Conservation (phyloP, 768 basidiomycete species). For the Gloeopeniophorella convolvens region DNA sequence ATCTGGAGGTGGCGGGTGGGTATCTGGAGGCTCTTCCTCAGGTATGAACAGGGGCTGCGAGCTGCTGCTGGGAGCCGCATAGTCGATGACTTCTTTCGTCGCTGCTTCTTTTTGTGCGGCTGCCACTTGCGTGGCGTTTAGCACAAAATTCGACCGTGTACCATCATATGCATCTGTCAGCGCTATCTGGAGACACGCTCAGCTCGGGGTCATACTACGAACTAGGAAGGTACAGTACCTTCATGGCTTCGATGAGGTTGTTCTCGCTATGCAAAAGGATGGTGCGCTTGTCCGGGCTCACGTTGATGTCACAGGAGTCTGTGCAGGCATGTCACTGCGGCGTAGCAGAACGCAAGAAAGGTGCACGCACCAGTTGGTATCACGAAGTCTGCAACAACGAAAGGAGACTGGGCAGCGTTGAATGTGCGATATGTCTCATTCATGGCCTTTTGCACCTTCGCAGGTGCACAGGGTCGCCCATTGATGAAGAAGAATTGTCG, state of each 20-base stretch:
- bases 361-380: slow-evolving; percentile 63
- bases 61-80: not conserved
- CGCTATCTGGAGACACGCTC: slow-evolving; percentile 3
- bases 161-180: slow-evolving; percentile 14
- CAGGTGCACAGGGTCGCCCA: slow-evolving; percentile 76
- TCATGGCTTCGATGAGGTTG: slow-evolving; percentile 70
- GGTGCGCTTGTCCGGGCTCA: slow-evolving; percentile 95
- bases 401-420: slow-evolving; percentile 66
- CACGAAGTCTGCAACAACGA: slow-evolving; percentile 77
- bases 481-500: slow-evolving; percentile 93
- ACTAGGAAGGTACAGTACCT: no score
- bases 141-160: slow-evolving; percentile 18
- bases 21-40: slow-evolving; percentile 1
- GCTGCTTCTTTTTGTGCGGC: slow-evolving; percentile 4
- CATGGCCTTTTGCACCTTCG: slow-evolving; percentile 80
- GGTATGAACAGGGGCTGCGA: slow-evolving; percentile 7
- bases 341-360: not conserved
- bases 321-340: not conserved
- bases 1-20: not conserved
- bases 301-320: slow-evolving; percentile 89
- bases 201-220: no score
- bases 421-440: slow-evolving; percentile 92
- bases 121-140: slow-evolving; percentile 17
- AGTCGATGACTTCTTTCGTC: no score
- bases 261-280: slow-evolving; percentile 86